These are phyloP conservation scores for Gentiana dahurica DNA, from an alignment of 257 asterid species.

Conservation along the genomic window DNA sequence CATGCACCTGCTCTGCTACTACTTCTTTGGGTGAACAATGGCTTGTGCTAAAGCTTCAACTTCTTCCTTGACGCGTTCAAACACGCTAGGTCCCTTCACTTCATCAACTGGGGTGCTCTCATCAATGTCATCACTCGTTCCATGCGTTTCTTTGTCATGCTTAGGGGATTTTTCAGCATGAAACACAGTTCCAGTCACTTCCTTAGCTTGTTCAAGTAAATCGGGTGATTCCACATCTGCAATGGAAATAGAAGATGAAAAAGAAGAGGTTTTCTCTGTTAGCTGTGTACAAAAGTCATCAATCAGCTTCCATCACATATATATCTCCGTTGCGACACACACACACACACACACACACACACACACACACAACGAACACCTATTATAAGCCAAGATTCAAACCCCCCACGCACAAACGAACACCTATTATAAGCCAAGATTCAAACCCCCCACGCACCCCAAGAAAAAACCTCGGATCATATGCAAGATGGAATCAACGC, in stretches of 20 bases:
- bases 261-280: neutral
- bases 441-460: neutral
- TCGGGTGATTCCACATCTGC: conserved; percentile 23
- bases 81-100: conserved; percentile 64
- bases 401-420: neutral
- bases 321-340: neutral
- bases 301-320: neutral
- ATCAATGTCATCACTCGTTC: conserved; percentile 56
- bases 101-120: conserved; percentile 53
- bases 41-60: conserved; percentile 64
- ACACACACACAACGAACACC: no score
- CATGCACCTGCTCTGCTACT: conserved; percentile 1
- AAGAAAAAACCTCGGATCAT: neutral
- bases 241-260: neutral
- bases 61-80: conserved; percentile 77
- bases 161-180: conserved; percentile 24
- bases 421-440: neutral
- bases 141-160: conserved; percentile 75
- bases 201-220: conserved; percentile 25
- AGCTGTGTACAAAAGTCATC: neutral
- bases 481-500: neutral
- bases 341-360: neutral
- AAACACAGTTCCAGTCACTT: conserved; percentile 17
- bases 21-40: conserved; percentile 41
- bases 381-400: neutral